Conservation (phyloP, 805 yeast species). For the Peterozyma toletana region DNA sequence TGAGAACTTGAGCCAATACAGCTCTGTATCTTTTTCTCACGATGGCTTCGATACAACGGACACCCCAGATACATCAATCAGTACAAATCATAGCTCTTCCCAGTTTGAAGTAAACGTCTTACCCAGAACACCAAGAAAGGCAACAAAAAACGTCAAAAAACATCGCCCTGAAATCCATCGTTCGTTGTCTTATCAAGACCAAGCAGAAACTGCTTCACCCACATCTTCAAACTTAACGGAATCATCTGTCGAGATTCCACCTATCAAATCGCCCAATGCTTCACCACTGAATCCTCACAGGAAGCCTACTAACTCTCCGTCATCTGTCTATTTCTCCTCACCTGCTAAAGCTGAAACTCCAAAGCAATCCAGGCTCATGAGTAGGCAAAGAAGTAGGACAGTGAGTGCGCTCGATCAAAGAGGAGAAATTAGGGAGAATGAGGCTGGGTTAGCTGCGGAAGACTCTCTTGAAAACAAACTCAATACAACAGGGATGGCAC, state of each 20-base stretch:
- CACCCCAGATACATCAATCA: too few relatives aligned
- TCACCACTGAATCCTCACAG: too few relatives aligned
- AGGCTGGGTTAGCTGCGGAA: background rate
- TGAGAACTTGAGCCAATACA: too few relatives aligned
- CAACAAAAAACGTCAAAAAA: too few relatives aligned
- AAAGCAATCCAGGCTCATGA: slow-evolving; percentile 8
- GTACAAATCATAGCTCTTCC: too few relatives aligned
- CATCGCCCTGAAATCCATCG: too few relatives aligned
- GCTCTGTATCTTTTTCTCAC: too few relatives aligned
- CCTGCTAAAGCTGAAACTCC: background rate
- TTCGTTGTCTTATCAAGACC: background rate
- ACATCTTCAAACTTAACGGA: background rate
- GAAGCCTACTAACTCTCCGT: too few relatives aligned
- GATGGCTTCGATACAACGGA: too few relatives aligned
- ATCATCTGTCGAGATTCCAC: background rate
- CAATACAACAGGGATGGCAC: background rate
- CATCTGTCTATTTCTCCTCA: too few relatives aligned
- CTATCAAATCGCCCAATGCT: background rate
- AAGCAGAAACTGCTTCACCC: background rate
- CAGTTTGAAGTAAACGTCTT: too few relatives aligned
- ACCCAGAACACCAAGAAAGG: too few relatives aligned
- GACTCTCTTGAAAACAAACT: background rate
- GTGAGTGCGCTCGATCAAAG: slow-evolving; percentile 17
- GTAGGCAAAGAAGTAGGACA: slow-evolving; percentile 25
- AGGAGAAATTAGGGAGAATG: background rate